Base-by-base conservation (phyloP, 495 filamentous ascomycete species). In the Neurospora terricola region DNA sequence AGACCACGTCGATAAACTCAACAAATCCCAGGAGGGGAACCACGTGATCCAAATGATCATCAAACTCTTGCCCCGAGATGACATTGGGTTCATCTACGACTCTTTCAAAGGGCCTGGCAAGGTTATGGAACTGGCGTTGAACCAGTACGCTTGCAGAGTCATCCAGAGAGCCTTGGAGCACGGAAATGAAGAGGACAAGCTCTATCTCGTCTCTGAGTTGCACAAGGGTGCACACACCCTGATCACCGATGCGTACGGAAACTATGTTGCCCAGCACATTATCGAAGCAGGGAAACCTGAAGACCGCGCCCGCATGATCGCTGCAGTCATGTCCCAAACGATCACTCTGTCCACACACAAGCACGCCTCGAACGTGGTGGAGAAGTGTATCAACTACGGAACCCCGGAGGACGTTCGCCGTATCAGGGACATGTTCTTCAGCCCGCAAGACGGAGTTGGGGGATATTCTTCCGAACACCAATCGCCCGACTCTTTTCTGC, bases 11-110 rank as follows among this genome's bases (percentile, higher is more conserved):
- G 77, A 96, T 39, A 88, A 88, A 73, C 93, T 94, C 73, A 91
- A 97, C 70, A 92, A 91, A 71, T 92, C 97, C 75, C 92, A 94
- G 78, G 96, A 99, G 73, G 96, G 96, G 42, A 99, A 99, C 80
- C 96, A 98, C 75, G 96, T 99, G 42, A 90, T 99, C 62, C 96
- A 98, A 78, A 97, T 97, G 81, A 92, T 93, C 42, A 95, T 99
- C 75, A 93, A 97, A 78, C 85, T 93, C 69, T 91, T 97, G 5
- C 93, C 93, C 2, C 86, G 89, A 1, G 87, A 93, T 72, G 90
- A 96, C 74, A 92, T 97, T 54, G 91, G 90, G 74, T 95, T 97
- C 83, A 92, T 98, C 80, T 92, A 97, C 84, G 88, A 92, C 16
- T 91, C 93, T 59, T 92, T 98, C 83, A 87, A 84, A 38, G 91